These are phyloP conservation scores for Ophiocordyceps unilateralis DNA, from an alignment of 2,329 filamentous ascomycete species.

Conservation along the genomic window DNA sequence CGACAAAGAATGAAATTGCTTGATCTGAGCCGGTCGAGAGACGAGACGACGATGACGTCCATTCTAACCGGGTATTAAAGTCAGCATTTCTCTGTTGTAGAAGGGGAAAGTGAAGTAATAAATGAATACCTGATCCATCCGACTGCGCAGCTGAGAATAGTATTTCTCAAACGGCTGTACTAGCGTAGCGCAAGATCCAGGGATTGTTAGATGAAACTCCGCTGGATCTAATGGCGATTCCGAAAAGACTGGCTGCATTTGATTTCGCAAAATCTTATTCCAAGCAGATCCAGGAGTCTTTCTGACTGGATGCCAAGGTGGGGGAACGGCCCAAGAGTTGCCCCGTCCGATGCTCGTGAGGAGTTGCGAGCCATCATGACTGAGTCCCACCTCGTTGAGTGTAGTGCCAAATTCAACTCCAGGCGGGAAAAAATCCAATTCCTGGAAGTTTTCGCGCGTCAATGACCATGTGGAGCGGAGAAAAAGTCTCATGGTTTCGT, in stretches of 20 bases:
- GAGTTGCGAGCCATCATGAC: slow-evolving; percentile 5
- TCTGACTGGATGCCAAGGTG: slow-evolving; percentile 7
- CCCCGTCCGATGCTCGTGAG: slow-evolving; percentile 4
- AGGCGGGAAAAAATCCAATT: slow-evolving; percentile 1
- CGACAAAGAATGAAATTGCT: not conserved
- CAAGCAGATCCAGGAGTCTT: slow-evolving; percentile 8
- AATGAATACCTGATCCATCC: not conserved
- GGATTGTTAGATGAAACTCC: slow-evolving; percentile 1
- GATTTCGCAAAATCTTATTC: slow-evolving; percentile 10
- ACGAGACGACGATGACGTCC: not conserved
- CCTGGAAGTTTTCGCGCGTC: slow-evolving; percentile 2
- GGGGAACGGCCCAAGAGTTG: not conserved
- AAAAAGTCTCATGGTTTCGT: slow-evolving; percentile 4
- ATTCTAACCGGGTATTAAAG: not conserved
- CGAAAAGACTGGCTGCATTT: slow-evolving; percentile 2
- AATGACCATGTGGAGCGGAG: slow-evolving; percentile 6
- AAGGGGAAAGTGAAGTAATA: too few relatives aligned
- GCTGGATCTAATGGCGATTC: not conserved
- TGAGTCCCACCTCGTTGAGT: slow-evolving; percentile 6
- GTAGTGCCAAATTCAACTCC: slow-evolving; percentile 8
- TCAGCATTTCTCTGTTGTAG: not conserved
- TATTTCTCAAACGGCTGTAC: not conserved
- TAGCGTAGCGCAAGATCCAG: slow-evolving; percentile 1
- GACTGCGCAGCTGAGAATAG: not conserved
- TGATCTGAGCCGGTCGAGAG: not conserved